These are phyloP conservation scores for Ceratobasidium sp. DNA, from an alignment of 1,284 basidiomycete species.

Conservation along the genomic window DNA sequence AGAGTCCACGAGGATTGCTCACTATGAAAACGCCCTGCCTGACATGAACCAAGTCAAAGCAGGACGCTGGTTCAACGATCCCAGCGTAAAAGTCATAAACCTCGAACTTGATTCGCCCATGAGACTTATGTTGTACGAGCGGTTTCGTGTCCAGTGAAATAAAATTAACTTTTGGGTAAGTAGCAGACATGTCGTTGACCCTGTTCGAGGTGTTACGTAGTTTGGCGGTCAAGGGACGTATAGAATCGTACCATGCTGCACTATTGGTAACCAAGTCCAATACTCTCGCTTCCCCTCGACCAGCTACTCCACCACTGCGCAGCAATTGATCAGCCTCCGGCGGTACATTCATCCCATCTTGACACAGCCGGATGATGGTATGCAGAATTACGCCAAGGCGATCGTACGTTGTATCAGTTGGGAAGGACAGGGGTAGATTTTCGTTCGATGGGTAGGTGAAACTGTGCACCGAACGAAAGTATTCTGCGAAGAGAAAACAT, in stretches of 20 bases:
- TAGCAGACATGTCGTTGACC: constrained; percentile 27
- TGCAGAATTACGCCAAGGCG: constrained; percentile 1
- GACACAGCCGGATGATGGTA: not conserved
- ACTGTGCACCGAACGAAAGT: constrained; percentile 11
- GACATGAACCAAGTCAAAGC: constrained; percentile 28
- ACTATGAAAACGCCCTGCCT: constrained; percentile 8
- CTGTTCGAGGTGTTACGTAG: not conserved
- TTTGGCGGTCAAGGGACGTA: too few species aligned
- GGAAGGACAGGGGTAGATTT: constrained; percentile 22
- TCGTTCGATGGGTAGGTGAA: constrained; percentile 17
- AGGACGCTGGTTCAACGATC: constrained; percentile 2
- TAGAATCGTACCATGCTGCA: constrained; percentile 11
- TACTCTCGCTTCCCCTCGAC: not conserved
- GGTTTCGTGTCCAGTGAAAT: constrained; percentile 33
- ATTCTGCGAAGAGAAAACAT: too few species aligned
- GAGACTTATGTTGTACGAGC: not conserved
- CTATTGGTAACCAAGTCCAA: constrained; percentile 17
- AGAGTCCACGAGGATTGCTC: too few species aligned
- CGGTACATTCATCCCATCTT: constrained; percentile 13
- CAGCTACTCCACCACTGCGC: not conserved
- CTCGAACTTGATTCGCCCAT: constrained; percentile 15
- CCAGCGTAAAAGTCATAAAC: constrained; percentile 31
- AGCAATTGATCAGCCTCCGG: not conserved
- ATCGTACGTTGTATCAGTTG: constrained; percentile 2
- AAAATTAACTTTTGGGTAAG: not conserved